Conservation (phyloP, 1,284 basidiomycete species). For the Gymnopus androsaceus region DNA sequence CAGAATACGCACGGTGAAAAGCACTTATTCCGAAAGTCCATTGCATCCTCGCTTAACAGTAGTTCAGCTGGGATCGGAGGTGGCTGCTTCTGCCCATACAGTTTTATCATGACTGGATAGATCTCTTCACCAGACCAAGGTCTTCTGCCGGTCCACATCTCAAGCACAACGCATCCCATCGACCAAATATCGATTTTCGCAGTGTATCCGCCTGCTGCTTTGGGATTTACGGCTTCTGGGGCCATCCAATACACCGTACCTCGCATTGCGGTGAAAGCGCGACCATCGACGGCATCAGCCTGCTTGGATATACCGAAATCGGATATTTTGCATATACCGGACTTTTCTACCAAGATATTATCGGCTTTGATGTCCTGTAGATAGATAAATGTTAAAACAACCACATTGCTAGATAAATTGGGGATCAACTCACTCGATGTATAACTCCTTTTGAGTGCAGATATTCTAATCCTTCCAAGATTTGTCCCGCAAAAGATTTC, state of each 20-base stretch:
- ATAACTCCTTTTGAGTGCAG: conserved; percentile 72
- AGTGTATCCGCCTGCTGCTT: conserved; percentile 51
- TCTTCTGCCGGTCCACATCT: conserved; percentile 76
- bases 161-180: conserved; percentile 75
- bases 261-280: conserved; percentile 60
- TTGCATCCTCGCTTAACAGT: conserved; percentile 64
- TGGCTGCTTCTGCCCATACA: conserved; percentile 67
- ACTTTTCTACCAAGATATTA: conserved; percentile 75
- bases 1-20: conserved; percentile 67
- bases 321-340: conserved; percentile 78
- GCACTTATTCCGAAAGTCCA: conserved; percentile 82
- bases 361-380: conserved; percentile 74
- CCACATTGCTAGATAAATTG: background rate
- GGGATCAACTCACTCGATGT: conserved; percentile 53
- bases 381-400: background rate
- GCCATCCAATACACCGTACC: conserved; percentile 85
- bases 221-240: conserved; percentile 58
- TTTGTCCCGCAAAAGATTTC: conserved; percentile 72
- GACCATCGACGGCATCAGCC: conserved; percentile 56
- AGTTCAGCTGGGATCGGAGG: conserved; percentile 86
- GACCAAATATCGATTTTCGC: conserved; percentile 81
- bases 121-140: conserved; percentile 58
- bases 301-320: conserved; percentile 78
- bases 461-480: conserved; percentile 75
- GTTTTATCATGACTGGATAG: conserved; percentile 45